phyloP scores from a whole-genome alignment of 257 asterid genomes.

The Scutellaria galericulata region DNA sequence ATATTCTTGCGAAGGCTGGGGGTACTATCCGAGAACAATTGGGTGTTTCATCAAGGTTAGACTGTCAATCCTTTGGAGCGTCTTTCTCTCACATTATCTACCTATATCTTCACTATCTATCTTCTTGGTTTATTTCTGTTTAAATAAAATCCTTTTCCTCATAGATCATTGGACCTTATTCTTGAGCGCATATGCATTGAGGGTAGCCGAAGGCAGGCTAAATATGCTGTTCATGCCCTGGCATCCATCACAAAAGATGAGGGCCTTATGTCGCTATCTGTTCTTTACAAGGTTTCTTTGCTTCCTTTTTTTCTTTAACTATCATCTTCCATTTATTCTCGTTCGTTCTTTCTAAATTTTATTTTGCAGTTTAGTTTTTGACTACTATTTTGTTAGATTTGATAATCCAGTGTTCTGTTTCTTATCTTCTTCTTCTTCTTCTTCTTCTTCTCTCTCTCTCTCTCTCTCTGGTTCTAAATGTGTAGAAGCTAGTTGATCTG shows the following conservation, averaged over 20 bases:
- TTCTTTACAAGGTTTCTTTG: constrained; percentile 84
- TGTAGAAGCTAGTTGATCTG: constrained; percentile 90
- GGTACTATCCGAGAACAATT: constrained; percentile 86
- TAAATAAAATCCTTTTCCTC: constrained; percentile 35
- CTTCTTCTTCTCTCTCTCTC: not conserved
- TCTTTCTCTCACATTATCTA: not conserved
- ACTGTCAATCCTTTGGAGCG: constrained; percentile 8
- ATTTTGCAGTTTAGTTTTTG: constrained; percentile 27
- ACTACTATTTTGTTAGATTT: constrained; percentile 1
- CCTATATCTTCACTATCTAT: constrained; percentile 7
- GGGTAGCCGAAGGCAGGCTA: constrained; percentile 95
- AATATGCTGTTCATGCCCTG: constrained; percentile 90
- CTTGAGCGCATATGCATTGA: constrained; percentile 93
- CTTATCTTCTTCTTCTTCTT: not conserved
- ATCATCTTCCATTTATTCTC: constrained; percentile 9
- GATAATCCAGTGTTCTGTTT: constrained; percentile 28
- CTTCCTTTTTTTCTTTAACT: constrained; percentile 40
- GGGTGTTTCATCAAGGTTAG: constrained; percentile 83
- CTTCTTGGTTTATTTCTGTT: constrained; percentile 13
- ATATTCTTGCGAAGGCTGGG: constrained; percentile 94
- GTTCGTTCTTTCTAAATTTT: not conserved
- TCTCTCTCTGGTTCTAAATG: constrained; percentile 6
- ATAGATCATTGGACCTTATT: constrained; percentile 85
- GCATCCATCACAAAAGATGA: constrained; percentile 93
- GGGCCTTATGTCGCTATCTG: constrained; percentile 93